A percentile compares a stretch with the other conserved stretches of the same genome.
phyloP scores from a whole-genome alignment of 331 rosid genomes.

The Telfairia occidentalis region DNA sequence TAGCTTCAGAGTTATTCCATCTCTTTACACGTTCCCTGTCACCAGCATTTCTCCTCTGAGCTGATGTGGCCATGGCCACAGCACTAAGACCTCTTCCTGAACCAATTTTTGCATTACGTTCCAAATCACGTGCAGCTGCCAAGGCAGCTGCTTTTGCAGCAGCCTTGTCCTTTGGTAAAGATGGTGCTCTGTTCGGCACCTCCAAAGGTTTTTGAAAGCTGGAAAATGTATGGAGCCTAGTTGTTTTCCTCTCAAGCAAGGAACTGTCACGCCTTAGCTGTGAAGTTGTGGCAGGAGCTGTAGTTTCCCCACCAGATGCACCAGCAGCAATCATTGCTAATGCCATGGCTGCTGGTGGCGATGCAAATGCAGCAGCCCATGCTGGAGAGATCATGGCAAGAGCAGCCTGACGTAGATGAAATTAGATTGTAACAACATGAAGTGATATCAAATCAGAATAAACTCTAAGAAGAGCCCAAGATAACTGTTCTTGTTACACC shows the following conservation, averaged over 20 bases:
- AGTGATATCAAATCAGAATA: conserved; percentile 13
- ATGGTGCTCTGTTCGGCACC: conserved; percentile 37
- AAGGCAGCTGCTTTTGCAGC: conserved; percentile 92
- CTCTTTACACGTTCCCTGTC: conserved; percentile 82
- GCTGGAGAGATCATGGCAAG: conserved; percentile 79
- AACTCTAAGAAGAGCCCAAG: neutral
- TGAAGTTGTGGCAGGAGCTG: conserved; percentile 38
- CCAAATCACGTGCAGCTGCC: conserved; percentile 92
- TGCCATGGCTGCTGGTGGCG: conserved; percentile 99
- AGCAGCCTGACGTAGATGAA: conserved; percentile 58
- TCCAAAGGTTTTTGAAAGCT: conserved; percentile 86
- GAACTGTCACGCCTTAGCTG: conserved; percentile 83
- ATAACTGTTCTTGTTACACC: conserved; percentile 1
- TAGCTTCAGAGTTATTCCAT: conserved; percentile 90
- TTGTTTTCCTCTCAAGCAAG: conserved; percentile 65
- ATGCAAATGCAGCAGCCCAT: conserved; percentile 99
- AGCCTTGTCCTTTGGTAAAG: conserved; percentile 80
- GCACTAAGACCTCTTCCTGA: conserved; percentile 99
- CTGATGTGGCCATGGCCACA: conserved; percentile 99
- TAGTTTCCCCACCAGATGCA: conserved; percentile 73
- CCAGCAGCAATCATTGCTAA: conserved; percentile 99
- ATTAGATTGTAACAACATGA: conserved; percentile 18
- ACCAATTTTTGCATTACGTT: conserved; percentile 79
- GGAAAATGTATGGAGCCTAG: conserved; percentile 76
- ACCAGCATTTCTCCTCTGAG: conserved; percentile 71